These are phyloP conservation scores for Cryptococcus sp. DNA, from an alignment of 1,284 basidiomycete genomes.

Conservation along the genomic window DNA sequence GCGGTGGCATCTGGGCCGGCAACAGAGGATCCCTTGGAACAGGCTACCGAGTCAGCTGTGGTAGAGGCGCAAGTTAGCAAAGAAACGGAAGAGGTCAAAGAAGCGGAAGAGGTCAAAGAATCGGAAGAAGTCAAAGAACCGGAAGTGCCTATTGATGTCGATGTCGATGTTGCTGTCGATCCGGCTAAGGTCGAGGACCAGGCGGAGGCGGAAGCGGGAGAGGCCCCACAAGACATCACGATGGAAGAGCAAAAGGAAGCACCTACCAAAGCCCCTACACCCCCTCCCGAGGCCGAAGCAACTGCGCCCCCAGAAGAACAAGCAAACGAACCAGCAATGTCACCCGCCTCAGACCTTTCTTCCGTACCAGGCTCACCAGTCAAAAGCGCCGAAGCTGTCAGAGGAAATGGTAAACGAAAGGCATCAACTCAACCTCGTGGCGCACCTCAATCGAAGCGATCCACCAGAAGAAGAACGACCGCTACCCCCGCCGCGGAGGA, in stretches of 20 bases:
- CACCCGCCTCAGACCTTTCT: not conserved
- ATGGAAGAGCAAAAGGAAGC: not conserved
- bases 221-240: not conserved
- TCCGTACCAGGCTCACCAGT: not conserved
- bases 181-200: not conserved
- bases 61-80: not conserved
- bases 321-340: not conserved
- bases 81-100: not conserved
- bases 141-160: constrained; percentile 1
- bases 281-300: not conserved
- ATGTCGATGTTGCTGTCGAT: not conserved
- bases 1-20: constrained; percentile 23
- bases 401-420: constrained; percentile 29
- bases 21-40: no score
- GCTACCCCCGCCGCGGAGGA: constrained; percentile 7
- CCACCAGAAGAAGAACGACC: constrained; percentile 11
- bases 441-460: constrained; percentile 22
- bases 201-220: not conserved
- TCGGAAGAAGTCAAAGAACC: not conserved
- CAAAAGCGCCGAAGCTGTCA: not conserved
- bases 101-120: constrained; percentile 2
- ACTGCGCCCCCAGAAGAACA: not conserved
- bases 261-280: constrained; percentile 3
- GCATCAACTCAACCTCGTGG: constrained; percentile 17
- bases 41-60: no score